phyloP scores from a whole-genome alignment of 352 stramenopile genomes.

The Phytophthora nicotianae region DNA sequence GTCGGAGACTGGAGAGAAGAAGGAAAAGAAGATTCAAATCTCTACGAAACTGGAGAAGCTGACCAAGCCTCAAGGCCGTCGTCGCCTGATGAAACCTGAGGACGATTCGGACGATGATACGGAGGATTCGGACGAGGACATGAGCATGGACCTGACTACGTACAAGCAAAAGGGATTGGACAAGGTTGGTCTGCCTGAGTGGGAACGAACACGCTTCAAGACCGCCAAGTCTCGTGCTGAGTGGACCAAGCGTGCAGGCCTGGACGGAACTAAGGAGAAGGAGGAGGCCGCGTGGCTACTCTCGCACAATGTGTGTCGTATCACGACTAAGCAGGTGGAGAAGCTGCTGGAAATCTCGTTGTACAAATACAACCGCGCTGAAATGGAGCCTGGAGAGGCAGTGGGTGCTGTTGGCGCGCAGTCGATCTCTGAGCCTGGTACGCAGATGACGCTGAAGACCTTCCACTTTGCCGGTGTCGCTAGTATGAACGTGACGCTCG shows the following conservation, averaged over 20 bases:
- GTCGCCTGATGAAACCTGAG: constrained; percentile 61
- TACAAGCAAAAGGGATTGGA: constrained; percentile 78
- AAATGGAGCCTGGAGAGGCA: constrained; percentile 96
- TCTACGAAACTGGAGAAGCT: constrained; percentile 71
- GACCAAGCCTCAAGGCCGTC: constrained; percentile 46
- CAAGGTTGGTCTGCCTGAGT: constrained; percentile 60
- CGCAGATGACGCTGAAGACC: constrained; percentile 98
- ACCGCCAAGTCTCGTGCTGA: constrained; percentile 46
- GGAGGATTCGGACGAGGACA: constrained; percentile 56
- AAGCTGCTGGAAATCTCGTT: constrained; percentile 78
- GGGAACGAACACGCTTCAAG: constrained; percentile 66
- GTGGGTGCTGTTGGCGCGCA: constrained; percentile 97
- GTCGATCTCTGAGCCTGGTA: constrained; percentile 96
- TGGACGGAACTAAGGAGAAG: constrained; percentile 60
- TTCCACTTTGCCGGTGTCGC: constrained; percentile 99
- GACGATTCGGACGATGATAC: constrained; percentile 48
- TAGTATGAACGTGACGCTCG: constrained; percentile 99
- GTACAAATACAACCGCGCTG: constrained; percentile 87
- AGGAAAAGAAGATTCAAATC: constrained; percentile 65
- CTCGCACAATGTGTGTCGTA: constrained; percentile 92
- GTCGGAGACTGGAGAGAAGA: constrained; percentile 25
- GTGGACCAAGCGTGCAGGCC: constrained; percentile 60
- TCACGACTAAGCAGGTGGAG: constrained; percentile 83
- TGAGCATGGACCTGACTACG: constrained; percentile 49
- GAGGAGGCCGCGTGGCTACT: constrained; percentile 82